Evolutionary conservation across 1,284 basidiomycete genomes (phyloP).

Genomic region (Athelia sp.): DNA sequence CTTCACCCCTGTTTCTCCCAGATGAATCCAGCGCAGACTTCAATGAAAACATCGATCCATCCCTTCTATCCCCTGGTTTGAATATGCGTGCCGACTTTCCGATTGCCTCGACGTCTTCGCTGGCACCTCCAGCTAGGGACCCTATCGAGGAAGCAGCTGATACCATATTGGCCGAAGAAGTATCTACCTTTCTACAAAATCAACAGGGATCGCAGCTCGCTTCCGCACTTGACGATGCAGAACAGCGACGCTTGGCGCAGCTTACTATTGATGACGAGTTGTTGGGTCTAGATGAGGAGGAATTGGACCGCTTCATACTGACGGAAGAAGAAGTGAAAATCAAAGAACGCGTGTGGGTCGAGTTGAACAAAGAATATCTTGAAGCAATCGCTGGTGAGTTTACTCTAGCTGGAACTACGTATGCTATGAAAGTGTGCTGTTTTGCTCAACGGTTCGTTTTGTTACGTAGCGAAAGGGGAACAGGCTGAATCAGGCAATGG

Average conservation of each 20-base stretch:
- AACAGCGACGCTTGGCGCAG: slow-evolving; percentile 50
- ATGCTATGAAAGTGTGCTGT: slow-evolving; percentile 13
- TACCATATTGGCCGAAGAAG: slow-evolving; percentile 57
- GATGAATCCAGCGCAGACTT: slow-evolving; percentile 26
- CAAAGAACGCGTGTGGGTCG: slow-evolving; percentile 96
- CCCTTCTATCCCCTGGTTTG: slow-evolving; percentile 35
- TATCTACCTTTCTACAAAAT: slow-evolving; percentile 56
- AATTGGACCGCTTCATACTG: slow-evolving; percentile 84
- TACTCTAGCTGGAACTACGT: slow-evolving; percentile 5
- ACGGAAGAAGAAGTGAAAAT: slow-evolving; percentile 83
- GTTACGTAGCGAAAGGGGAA: slow-evolving; percentile 59
- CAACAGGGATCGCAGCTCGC: slow-evolving; percentile 50
- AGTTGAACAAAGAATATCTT: slow-evolving; percentile 91
- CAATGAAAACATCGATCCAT: slow-evolving; percentile 49
- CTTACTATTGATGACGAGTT: slow-evolving; percentile 60
- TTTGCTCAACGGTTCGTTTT: slow-evolving; percentile 37
- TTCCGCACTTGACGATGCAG: slow-evolving; percentile 59
- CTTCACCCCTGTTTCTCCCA: slow-evolving; percentile 28
- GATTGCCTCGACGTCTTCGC: neutral
- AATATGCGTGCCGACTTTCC: slow-evolving; percentile 4
- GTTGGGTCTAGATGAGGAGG: slow-evolving; percentile 85
- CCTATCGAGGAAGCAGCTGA: slow-evolving; percentile 45
- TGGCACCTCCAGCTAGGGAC: slow-evolving; percentile 8
- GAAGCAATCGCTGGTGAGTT: slow-evolving; percentile 80
- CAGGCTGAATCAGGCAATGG: slow-evolving; percentile 46